Conservation (phyloP, 2,329 filamentous ascomycete genomes). For the Penicillium janthinellum region DNA sequence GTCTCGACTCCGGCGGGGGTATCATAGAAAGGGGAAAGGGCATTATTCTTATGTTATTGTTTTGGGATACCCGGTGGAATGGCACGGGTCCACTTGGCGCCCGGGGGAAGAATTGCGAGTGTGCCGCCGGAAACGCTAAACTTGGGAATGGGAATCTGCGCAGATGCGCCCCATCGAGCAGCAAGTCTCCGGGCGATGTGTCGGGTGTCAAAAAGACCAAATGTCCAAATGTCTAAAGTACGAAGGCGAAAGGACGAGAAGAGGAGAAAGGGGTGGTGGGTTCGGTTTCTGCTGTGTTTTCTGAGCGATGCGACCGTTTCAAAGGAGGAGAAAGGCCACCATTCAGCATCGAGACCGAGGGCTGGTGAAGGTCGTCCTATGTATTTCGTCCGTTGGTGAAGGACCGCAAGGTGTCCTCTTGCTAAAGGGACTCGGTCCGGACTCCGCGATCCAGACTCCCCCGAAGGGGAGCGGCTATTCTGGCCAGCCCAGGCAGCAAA, state of each 20-base stretch:
- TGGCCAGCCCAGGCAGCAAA: constrained; percentile 1
- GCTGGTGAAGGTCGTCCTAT: neutral
- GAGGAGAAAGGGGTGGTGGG: neutral
- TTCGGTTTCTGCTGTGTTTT: neutral
- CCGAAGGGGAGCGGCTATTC: neutral
- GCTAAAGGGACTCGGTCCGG: neutral
- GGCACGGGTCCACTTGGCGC: constrained; percentile 16
- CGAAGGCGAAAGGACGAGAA: neutral
- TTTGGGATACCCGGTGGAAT: neutral
- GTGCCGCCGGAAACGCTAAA: neutral
- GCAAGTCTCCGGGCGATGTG: constrained; percentile 3
- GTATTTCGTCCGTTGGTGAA: no score
- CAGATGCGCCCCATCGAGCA: constrained; percentile 1
- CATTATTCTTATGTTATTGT: neutral
- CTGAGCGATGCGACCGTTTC: neutral
- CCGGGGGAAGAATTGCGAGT: constrained; percentile 14
- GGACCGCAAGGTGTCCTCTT: neutral
- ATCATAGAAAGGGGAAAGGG: constrained; percentile 4
- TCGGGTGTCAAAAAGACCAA: neutral
- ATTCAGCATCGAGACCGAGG: neutral
- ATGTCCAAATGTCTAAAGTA: neutral
- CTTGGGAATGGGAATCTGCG: neutral
- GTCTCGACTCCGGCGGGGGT: neutral
- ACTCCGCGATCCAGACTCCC: neutral
- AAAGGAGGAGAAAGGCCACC: neutral